Percentiles rank a stretch among this genome's conserved stretches.
phyloP scores from a whole-genome alignment of 495 filamentous ascomycete genomes.

The Penicillium daleae region DNA sequence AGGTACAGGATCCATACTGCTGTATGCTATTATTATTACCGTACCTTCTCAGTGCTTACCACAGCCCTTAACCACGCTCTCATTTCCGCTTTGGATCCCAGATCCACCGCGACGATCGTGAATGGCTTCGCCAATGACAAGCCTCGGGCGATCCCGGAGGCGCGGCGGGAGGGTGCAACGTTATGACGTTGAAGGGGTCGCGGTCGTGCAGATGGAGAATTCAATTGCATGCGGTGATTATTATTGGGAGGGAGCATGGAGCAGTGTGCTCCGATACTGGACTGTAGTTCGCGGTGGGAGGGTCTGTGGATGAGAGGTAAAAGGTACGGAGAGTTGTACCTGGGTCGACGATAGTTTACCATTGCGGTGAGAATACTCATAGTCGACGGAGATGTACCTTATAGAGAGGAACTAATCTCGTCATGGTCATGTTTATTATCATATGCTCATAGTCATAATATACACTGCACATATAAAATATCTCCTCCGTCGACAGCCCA shows the following conservation, averaged over 20 bases:
- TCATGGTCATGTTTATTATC: not conserved
- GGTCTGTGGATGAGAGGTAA: no score
- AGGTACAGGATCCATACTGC: not conserved
- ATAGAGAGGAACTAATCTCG: not conserved
- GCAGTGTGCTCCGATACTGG: constrained; percentile 25
- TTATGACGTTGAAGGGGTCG: constrained; percentile 43
- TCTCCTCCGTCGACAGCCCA: not conserved
- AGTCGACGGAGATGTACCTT: not conserved
- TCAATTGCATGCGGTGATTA: constrained; percentile 4
- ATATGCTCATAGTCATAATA: not conserved
- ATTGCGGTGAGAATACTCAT: not conserved
- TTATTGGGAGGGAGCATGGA: constrained; percentile 8
- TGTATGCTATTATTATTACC: not conserved
- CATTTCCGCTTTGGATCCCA: not conserved
- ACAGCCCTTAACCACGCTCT: no score
- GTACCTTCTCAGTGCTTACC: not conserved
- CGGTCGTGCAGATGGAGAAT: not conserved
- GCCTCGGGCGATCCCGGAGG: constrained; percentile 29
- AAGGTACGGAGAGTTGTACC: not conserved
- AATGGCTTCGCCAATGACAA: constrained; percentile 5
- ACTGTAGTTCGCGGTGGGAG: no score
- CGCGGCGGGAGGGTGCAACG: constrained; percentile 28
- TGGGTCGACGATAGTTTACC: no score
- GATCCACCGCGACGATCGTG: not conserved
- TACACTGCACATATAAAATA: not conserved